phyloP scores from a whole-genome alignment of 192 early-diverging fungal genomes.

The Backusella circina region DNA sequence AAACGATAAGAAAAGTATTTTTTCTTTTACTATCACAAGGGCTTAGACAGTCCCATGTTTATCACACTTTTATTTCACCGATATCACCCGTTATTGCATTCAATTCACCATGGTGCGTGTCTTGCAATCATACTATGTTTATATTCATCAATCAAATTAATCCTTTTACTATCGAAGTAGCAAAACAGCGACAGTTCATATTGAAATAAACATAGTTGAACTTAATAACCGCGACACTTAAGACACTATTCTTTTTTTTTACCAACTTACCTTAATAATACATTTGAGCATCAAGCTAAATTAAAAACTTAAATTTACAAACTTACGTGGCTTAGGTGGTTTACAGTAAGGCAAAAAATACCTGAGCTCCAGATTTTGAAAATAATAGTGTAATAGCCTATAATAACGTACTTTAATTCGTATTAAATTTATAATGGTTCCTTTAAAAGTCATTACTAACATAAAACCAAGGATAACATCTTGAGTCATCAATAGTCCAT shows the following conservation, averaged over 20 bases:
- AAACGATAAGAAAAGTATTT: neutral
- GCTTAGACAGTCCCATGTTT: neutral
- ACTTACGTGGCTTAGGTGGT: too few relatives aligned
- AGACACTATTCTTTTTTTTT: neutral
- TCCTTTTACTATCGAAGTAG: neutral
- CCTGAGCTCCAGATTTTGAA: conserved; percentile 36
- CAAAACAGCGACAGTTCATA: neutral
- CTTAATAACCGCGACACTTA: neutral
- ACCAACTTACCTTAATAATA: too few relatives aligned
- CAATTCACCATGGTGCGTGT: neutral
- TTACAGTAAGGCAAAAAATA: conserved; percentile 26
- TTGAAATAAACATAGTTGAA: neutral
- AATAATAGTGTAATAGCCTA: conserved; percentile 38
- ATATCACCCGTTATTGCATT: neutral
- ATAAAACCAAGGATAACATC: conserved; percentile 54
- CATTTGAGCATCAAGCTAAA: too few relatives aligned
- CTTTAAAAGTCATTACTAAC: conserved; percentile 35
- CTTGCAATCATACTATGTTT: neutral
- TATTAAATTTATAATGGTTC: neutral
- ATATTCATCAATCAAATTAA: neutral
- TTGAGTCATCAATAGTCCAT: conserved; percentile 53
- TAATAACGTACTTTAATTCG: neutral
- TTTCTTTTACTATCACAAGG: neutral
- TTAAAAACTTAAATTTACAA: too few relatives aligned
- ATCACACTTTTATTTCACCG: neutral